Evolutionary conservation across 352 stramenopile genomes (phyloP).

Genomic region (Pythium monospermum): DNA sequence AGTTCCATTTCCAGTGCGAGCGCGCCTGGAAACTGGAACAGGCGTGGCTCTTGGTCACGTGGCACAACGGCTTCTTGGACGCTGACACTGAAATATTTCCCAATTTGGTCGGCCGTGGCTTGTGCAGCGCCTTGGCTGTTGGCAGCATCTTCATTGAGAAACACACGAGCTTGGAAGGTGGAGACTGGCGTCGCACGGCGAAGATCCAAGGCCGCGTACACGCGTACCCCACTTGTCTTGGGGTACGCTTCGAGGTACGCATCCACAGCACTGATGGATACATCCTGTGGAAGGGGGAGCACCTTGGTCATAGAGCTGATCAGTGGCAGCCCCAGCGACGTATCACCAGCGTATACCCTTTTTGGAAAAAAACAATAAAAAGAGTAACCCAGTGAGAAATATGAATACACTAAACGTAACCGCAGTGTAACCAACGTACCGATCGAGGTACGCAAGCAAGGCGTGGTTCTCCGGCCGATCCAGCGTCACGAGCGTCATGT

Average conservation of each 20-base stretch:
- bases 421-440: conserved; percentile 3
- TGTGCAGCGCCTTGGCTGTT: conserved; percentile 6
- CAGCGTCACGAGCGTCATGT: conserved; percentile 54
- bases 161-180: conserved; percentile 11
- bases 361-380: conserved; percentile 8
- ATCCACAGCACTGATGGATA: conserved; percentile 20
- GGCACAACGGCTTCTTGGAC: conserved; percentile 4
- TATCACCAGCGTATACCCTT: conserved; percentile 41
- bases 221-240: conserved; percentile 23
- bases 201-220: conserved; percentile 55
- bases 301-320: conserved; percentile 34
- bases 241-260: conserved; percentile 35
- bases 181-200: conserved; percentile 17
- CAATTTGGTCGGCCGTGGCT: conserved; percentile 26
- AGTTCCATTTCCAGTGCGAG: conserved; percentile 53
- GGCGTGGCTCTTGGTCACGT: conserved; percentile 4
- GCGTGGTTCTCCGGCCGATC: conserved; percentile 36
- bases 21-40: conserved; percentile 35
- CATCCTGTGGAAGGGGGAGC: conserved; percentile 26
- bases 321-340: conserved; percentile 40
- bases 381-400: not conserved
- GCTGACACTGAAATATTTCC: conserved; percentile 31
- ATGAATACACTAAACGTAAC: not conserved
- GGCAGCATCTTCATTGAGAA: conserved; percentile 20
- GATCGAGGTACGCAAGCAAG: conserved; percentile 51